Evolutionary conservation across 208 protist genomes (phyloP).

Genomic region (Trichomonas vaginalis): DNA sequence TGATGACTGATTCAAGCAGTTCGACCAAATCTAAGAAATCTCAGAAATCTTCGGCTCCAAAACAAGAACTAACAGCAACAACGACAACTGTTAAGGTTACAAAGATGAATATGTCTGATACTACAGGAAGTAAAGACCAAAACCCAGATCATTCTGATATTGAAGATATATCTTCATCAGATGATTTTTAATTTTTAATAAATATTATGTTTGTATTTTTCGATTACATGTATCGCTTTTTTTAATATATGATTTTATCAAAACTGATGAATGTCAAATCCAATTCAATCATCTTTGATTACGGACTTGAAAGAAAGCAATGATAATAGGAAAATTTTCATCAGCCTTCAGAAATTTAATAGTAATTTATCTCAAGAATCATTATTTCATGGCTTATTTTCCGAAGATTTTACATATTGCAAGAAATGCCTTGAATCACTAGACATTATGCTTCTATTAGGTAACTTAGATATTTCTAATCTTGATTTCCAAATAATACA

Average conservation of each 20-base stretch:
- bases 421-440: neutral
- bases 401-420: neutral
- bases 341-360: too few relatives aligned
- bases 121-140: neutral
- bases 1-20: neutral
- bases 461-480: neutral
- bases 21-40: neutral
- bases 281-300: too few relatives aligned
- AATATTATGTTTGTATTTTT: too few relatives aligned
- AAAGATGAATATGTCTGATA: neutral
- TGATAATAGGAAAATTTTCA: too few relatives aligned
- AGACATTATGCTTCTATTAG: neutral
- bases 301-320: too few relatives aligned
- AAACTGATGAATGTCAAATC: too few relatives aligned
- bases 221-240: too few relatives aligned
- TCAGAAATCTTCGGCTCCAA: neutral
- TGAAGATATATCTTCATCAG: neutral
- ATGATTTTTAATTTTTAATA: neutral
- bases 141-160: too few relatives aligned
- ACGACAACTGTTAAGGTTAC: neutral
- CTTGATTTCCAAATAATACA: neutral
- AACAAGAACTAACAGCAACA: neutral
- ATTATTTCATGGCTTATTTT: too few relatives aligned
- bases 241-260: too few relatives aligned
- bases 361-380: too few relatives aligned